Base-by-base conservation (phyloP, 2,329 filamentous ascomycete genomes). In the Ophiostoma angusticollis region DNA sequence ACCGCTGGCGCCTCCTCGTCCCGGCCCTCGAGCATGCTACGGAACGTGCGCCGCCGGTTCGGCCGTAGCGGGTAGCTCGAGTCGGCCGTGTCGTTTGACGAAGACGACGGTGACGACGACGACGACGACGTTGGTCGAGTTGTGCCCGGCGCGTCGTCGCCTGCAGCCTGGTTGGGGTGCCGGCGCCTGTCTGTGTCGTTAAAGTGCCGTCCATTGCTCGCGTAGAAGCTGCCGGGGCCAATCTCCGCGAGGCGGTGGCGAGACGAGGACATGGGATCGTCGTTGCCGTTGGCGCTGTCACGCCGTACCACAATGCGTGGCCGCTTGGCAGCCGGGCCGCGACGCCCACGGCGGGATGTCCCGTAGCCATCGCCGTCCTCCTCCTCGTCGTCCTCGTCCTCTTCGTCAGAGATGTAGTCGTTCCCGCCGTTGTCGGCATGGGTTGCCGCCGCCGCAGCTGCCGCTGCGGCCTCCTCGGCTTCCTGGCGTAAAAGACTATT, bases 1-100 rank as follows among this genome's bases (percentile, higher is more conserved):
- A n/a, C n/a, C n/a, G n/a, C n/a, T n/a, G n/a, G n/a, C n/a, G n/a
- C n/a, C n/a, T 60, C 58, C 5, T 53, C 44, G 11, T 54, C 56
- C 13, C 62, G 61, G 12, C 56, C 57, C 1, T 58, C 64, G 31
- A 65, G 62, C n/a, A n/a, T n/a, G 16, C 18, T 16, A 9, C 34
- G 25, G 21, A 25, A 29, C 11, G 32, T 41, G 18, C 69, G 69
- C 48, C 68, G 67, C 8, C 68, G 62, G 52, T 72, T 73, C 21
- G 69, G 67, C 4, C 70, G 62, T 44, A 74, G 64, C 1, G 70
- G 70, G 48, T 70, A 70, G 5, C 58, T 63, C 0, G 70, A 72
- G 37, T 67, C 65, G 5, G 41, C 57, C 7, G 65, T 67, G 9
- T 61, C 65, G 14, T 51, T 47, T 7, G 71, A 74, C 0, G 67